These are phyloP conservation scores for Meira miltonrushii DNA, from an alignment of 1,284 basidiomycete species.

Conservation along the genomic window DNA sequence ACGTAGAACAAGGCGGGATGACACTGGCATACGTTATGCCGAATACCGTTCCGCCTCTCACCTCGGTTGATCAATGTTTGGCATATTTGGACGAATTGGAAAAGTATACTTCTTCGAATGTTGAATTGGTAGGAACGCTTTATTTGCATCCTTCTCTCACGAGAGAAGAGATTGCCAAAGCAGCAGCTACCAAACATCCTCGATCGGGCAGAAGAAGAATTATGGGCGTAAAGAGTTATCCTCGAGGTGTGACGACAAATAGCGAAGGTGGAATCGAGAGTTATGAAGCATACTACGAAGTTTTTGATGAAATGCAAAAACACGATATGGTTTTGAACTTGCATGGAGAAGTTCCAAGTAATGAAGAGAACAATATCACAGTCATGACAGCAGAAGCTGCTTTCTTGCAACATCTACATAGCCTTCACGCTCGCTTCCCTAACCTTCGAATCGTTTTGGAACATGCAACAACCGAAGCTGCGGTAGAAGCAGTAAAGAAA, in stretches of 20 bases:
- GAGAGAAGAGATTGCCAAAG: conserved; percentile 82
- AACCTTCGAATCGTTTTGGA: conserved; percentile 91
- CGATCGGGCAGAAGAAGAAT: conserved; percentile 12
- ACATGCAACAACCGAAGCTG: conserved; percentile 94
- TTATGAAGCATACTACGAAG: conserved; percentile 87
- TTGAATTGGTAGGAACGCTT: conserved; percentile 89
- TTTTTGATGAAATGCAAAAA: conserved; percentile 92
- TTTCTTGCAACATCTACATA: conserved; percentile 82
- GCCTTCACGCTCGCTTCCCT: conserved; percentile 82
- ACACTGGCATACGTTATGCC: conserved; percentile 96
- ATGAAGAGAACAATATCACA: conserved; percentile 76
- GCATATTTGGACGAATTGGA: conserved; percentile 73
- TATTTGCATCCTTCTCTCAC: conserved; percentile 88
- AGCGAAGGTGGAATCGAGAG: conserved; percentile 94
- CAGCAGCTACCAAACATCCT: conserved; percentile 48
- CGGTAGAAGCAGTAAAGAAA: conserved; percentile 66
- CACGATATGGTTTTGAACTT: conserved; percentile 90
- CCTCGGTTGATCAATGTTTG: conserved; percentile 73
- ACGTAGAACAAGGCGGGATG: conserved; percentile 85
- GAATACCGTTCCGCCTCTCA: conserved; percentile 88
- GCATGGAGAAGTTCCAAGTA: conserved; percentile 95
- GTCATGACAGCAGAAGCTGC: conserved; percentile 87
- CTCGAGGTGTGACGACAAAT: conserved; percentile 95
- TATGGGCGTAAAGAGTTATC: conserved; percentile 89
- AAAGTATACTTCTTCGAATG: conserved; percentile 61